Percentiles rank a stretch among this genome's conserved stretches.
phyloP scores from a whole-genome alignment of 345 rosid species.

The Citrus maxima region DNA sequence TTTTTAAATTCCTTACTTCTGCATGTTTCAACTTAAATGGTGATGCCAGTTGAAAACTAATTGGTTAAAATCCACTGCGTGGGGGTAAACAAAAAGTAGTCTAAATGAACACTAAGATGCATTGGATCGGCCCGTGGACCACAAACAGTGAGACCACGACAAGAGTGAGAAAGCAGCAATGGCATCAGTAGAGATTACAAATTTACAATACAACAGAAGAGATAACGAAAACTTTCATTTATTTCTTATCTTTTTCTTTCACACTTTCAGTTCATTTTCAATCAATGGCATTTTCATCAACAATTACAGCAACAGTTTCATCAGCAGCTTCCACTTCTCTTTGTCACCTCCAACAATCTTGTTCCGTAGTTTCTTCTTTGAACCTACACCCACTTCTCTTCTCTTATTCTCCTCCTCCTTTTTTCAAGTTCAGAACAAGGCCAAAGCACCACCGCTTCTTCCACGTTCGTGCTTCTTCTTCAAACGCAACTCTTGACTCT shows the following conservation, averaged over 20 bases:
- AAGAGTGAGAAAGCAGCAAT: too few relatives aligned
- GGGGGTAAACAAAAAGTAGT: too few relatives aligned
- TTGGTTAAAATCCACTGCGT: too few relatives aligned
- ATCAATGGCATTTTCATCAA: slow-evolving; percentile 12
- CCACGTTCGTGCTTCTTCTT: slow-evolving; percentile 11
- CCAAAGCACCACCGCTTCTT: neutral
- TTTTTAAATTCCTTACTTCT: too few relatives aligned
- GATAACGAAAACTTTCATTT: neutral
- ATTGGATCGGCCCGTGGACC: too few relatives aligned
- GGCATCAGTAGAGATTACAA: too few relatives aligned
- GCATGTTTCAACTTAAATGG: too few relatives aligned
- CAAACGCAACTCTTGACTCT: slow-evolving; percentile 37
- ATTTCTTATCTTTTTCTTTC: too few relatives aligned
- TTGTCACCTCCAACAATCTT: slow-evolving; percentile 9
- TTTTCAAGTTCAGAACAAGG: slow-evolving; percentile 10
- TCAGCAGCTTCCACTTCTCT: neutral
- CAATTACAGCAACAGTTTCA: neutral
- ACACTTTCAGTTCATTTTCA: slow-evolving; percentile 10
- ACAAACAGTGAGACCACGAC: too few relatives aligned
- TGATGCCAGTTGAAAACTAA: too few relatives aligned
- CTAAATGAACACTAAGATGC: too few relatives aligned
- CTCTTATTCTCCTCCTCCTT: neutral
- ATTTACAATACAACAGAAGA: neutral
- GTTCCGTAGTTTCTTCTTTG: slow-evolving; percentile 15
- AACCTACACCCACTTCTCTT: slow-evolving; percentile 17